Evolutionary conservation across 2,329 filamentous ascomycete genomes (phyloP).

Genomic region (Furcasterigmium furcatum): DNA sequence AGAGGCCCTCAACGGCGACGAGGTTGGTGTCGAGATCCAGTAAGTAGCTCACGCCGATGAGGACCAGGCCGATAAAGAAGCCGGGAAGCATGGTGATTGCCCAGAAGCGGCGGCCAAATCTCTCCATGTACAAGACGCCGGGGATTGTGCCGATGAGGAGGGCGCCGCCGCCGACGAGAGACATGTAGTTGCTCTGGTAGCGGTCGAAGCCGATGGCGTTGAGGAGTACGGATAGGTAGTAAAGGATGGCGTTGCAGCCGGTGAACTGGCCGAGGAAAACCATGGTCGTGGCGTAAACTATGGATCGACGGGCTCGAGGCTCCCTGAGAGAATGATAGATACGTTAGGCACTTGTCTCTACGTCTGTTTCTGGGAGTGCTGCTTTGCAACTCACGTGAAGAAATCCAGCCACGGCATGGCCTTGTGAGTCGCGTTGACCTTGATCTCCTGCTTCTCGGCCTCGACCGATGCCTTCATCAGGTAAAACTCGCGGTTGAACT

Average conservation of each 20-base stretch:
- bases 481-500: too few relatives aligned
- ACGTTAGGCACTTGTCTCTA: slow-evolving; percentile 61
- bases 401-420: too few relatives aligned
- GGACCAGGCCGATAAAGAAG: slow-evolving; percentile 66
- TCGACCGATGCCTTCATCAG: too few relatives aligned
- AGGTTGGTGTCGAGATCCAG: slow-evolving; percentile 44
- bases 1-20: slow-evolving; percentile 52
- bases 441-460: too few relatives aligned
- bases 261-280: slow-evolving; percentile 69
- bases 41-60: slow-evolving; percentile 64
- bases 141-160: slow-evolving; percentile 67
- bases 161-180: slow-evolving; percentile 65
- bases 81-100: slow-evolving; percentile 68
- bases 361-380: slow-evolving; percentile 68
- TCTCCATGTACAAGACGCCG: slow-evolving; percentile 69
- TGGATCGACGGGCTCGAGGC: slow-evolving; percentile 61
- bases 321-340: slow-evolving; percentile 74
- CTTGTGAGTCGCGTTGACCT: too few relatives aligned
- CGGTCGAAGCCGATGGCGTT: slow-evolving; percentile 62
- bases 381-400: too few relatives aligned
- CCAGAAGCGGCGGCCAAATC: slow-evolving; percentile 71
- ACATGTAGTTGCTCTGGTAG: slow-evolving; percentile 68
- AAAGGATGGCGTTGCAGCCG: slow-evolving; percentile 68
- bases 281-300: slow-evolving; percentile 68
- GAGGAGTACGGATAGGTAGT: slow-evolving; percentile 71